These are phyloP conservation scores for Dendrostoma leiphaemia DNA, from an alignment of 2,329 filamentous ascomycete species.

Conservation along the genomic window DNA sequence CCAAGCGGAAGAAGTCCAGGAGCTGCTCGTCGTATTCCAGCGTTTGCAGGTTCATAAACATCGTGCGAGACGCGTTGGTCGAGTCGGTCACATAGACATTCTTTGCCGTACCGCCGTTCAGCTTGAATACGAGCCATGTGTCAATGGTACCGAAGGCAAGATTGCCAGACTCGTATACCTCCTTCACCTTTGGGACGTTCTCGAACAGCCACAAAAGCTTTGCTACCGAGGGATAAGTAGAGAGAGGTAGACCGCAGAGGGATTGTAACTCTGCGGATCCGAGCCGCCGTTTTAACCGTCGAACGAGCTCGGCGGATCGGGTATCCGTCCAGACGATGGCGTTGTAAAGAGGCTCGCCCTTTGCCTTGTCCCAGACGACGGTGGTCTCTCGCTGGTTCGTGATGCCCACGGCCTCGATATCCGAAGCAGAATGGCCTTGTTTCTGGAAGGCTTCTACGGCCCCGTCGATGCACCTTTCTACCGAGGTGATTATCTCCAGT, in stretches of 20 bases:
- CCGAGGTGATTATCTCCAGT: conserved; percentile 68
- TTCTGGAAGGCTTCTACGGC: conserved; percentile 68
- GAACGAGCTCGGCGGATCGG: conserved; percentile 68
- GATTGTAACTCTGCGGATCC: conserved; percentile 66
- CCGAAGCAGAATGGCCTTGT: conserved; percentile 62
- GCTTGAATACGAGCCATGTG: conserved; percentile 76
- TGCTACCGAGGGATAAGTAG: conserved; percentile 77
- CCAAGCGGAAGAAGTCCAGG: conserved; percentile 72
- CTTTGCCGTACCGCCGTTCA: conserved; percentile 67
- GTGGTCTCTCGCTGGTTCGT: conserved; percentile 85
- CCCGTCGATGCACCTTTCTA: conserved; percentile 73
- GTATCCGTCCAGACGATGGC: conserved; percentile 86
- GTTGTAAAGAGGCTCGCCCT: conserved; percentile 74
- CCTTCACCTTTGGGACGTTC: conserved; percentile 63
- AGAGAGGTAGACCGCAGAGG: conserved; percentile 74
- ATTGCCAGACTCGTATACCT: conserved; percentile 68
- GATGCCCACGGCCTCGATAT: conserved; percentile 75
- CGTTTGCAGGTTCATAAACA: conserved; percentile 82
- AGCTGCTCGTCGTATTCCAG: conserved; percentile 72
- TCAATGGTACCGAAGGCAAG: conserved; percentile 80
- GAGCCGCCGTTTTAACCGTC: conserved; percentile 65
- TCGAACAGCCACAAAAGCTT: conserved; percentile 77
- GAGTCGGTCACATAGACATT: conserved; percentile 74
- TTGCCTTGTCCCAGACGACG: conserved; percentile 74
- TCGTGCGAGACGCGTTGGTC: conserved; percentile 80